A percentile compares a stretch with the other conserved stretches of the same genome.
phyloP scores from a whole-genome alignment of 2,329 filamentous ascomycete species.

The Biscogniauxia sp. region DNA sequence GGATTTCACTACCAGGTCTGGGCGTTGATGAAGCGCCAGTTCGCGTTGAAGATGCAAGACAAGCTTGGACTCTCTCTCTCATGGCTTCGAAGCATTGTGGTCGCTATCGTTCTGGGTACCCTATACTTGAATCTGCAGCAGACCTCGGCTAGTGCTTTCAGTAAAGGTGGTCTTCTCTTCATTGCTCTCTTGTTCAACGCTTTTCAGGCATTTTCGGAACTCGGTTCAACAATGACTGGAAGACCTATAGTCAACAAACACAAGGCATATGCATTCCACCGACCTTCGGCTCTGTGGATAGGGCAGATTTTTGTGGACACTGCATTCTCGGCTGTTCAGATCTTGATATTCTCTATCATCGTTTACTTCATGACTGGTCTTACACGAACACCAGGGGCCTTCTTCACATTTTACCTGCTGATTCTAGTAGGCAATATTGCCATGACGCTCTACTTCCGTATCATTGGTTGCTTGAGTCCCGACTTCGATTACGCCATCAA shows the following conservation, averaged over 20 bases:
- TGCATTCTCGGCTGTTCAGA: constrained; percentile 68
- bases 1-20: constrained; percentile 81
- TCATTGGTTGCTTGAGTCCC: constrained; percentile 70
- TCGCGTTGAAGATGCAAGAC: constrained; percentile 82
- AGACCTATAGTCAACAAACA: constrained; percentile 81
- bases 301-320: constrained; percentile 79
- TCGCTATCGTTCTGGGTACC: constrained; percentile 76
- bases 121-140: constrained; percentile 71
- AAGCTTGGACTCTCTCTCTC: constrained; percentile 72
- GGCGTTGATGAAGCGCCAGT: constrained; percentile 81
- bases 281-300: constrained; percentile 79
- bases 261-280: constrained; percentile 77
- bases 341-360: constrained; percentile 69
- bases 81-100: constrained; percentile 66
- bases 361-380: constrained; percentile 78
- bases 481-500: constrained; percentile 87
- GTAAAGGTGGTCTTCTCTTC: constrained; percentile 78
- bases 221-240: constrained; percentile 72
- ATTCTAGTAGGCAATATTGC: constrained; percentile 66
- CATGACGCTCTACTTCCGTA: constrained; percentile 77
- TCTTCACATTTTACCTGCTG: constrained; percentile 74
- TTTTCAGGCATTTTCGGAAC: constrained; percentile 80
- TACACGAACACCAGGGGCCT: constrained; percentile 67
- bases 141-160: constrained; percentile 70
- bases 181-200: constrained; percentile 79